Evolutionary conservation across 2,329 filamentous ascomycete genomes (phyloP).

Genomic region (Xylaria sp.): DNA sequence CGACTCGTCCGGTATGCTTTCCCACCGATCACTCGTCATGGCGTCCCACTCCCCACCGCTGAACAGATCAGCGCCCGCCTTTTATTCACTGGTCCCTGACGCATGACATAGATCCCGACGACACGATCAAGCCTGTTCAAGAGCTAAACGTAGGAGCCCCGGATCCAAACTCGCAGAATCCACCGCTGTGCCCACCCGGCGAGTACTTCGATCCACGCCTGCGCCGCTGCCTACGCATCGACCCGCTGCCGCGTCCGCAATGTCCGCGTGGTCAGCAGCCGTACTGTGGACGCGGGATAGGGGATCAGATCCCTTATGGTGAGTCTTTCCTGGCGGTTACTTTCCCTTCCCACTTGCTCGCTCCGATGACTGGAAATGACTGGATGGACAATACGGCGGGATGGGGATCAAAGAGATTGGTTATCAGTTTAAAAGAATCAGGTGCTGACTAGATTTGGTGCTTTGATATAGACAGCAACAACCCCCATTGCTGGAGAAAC

Average conservation of each 20-base stretch:
- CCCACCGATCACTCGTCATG: too few relatives aligned
- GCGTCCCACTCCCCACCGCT: too few relatives aligned
- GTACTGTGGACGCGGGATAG: background rate
- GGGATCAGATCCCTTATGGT: constrained; percentile 15
- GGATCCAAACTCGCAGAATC: too few relatives aligned
- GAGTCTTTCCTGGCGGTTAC: background rate
- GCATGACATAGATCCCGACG: too few relatives aligned
- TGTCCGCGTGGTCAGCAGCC: background rate
- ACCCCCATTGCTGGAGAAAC: background rate
- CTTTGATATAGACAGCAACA: background rate
- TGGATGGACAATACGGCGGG: too few relatives aligned
- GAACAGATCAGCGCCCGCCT: too few relatives aligned
- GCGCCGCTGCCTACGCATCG: constrained; percentile 13
- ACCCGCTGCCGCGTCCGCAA: background rate
- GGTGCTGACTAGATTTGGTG: constrained; percentile 2
- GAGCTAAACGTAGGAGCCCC: too few relatives aligned
- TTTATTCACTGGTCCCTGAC: too few relatives aligned
- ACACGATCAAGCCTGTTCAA: too few relatives aligned
- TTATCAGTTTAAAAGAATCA: background rate
- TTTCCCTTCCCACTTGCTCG: background rate
- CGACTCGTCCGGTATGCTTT: too few relatives aligned
- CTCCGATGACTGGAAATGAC: too few relatives aligned
- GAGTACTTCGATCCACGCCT: constrained; percentile 6
- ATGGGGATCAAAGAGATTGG: too few relatives aligned
- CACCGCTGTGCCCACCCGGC: background rate